Base-by-base conservation (phyloP, 257 asterid genomes). In the Buddleja alternifolia region DNA sequence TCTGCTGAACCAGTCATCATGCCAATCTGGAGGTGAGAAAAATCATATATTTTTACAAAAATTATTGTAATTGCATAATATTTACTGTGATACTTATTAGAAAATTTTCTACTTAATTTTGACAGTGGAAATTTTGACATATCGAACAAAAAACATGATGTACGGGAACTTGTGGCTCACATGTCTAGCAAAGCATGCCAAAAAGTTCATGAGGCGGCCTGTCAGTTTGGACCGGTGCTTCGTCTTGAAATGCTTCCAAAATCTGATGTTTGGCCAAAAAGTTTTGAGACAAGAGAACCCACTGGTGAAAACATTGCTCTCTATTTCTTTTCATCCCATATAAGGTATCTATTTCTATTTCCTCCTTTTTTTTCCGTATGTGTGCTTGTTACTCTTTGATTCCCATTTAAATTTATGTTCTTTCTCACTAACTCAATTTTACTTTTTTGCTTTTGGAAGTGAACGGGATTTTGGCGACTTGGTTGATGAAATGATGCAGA, bases 11-110 rank as follows among this genome's bases (percentile, higher is more conserved):
- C 97, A 46, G 52, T 69, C 24, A 21, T 60, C 46, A 40, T 44
- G 57, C 87, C 88, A 21, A 71, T 90, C 78, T 90, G 97, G 97
- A 86, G 87, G 97, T 86, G 52, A 83, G 80, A 50, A 80, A 73
- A 55, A 46, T 77, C 56, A 56, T 53, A 5, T 5, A 60, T 15
- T 73, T n/a, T 15, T 34, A 48, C 16, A 14, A 45, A 29, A 25
- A 20, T 73, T 56, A 48, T 14, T 39, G 10, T 20, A 55, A 57
- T 36, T 29, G 42, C 36, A 8, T 54, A 45, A 39, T 45, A 14
- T 61, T 65, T 64, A 23, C n/a, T 19, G 23, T 7, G 3, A 8
- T 37, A 54, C 46, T 66, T 59, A 75, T 63, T 17, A 12, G 45
- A 21, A 70, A 37, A n/a, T 63, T 66, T 60, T 3, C 44, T 73